Conservation (phyloP, 1,284 basidiomycete genomes). For the Cystobasidiaceae sp. region DNA sequence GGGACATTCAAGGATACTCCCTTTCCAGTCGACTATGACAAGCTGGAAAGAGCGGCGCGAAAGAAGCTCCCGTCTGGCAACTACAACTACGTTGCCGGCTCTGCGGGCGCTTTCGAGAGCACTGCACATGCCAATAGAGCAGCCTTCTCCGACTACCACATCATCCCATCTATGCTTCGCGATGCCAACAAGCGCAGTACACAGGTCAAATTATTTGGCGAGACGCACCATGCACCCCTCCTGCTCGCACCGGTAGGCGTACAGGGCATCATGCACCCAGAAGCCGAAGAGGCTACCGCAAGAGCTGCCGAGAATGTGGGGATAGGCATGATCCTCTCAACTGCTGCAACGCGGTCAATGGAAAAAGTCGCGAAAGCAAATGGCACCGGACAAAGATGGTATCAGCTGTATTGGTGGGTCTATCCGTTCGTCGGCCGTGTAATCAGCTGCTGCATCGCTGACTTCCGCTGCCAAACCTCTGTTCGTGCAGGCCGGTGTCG, state of each 20-base stretch:
- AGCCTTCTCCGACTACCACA: constrained; percentile 24
- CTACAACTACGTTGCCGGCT: constrained; percentile 30
- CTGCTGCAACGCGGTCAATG: constrained; percentile 48
- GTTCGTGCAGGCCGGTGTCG: constrained; percentile 42
- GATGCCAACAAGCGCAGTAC: constrained; percentile 12
- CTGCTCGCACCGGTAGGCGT: constrained; percentile 26
- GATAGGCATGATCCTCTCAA: constrained; percentile 21
- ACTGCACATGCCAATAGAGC: constrained; percentile 21
- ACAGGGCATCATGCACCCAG: constrained; percentile 30
- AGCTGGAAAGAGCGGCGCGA: constrained; percentile 21
- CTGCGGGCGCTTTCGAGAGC: constrained; percentile 16
- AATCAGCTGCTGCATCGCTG: neutral
- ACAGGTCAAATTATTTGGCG: constrained; percentile 14
- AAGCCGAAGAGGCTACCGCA: constrained; percentile 26
- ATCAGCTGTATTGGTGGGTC: constrained; percentile 65
- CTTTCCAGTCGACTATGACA: constrained; percentile 17
- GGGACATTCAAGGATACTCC: constrained; percentile 26
- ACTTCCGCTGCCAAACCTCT: neutral
- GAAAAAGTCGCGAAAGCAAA: constrained; percentile 67
- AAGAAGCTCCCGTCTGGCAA: constrained; percentile 29
- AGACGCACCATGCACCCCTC: constrained; percentile 20
- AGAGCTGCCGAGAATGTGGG: constrained; percentile 23
- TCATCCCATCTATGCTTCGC: constrained; percentile 23
- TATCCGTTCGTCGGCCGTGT: constrained; percentile 33
- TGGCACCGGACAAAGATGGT: constrained; percentile 63